Evolutionary conservation across 2,329 filamentous ascomycete genomes (phyloP).

Genomic region (Stylonectria norvegica): DNA sequence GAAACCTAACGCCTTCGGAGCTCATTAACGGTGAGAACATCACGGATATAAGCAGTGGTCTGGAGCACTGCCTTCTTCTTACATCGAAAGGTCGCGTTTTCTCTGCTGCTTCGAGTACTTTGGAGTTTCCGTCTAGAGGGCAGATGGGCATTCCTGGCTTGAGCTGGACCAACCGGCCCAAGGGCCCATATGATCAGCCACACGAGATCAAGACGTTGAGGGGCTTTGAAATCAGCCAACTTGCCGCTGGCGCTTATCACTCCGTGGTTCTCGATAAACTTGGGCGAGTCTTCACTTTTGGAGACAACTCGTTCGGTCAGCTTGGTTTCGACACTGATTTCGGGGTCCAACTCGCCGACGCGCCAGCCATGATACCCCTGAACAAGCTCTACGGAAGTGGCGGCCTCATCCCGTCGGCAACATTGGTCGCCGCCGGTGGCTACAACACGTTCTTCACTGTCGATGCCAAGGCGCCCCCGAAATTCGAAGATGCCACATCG

Average conservation of each 20-base stretch:
- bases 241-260: constrained; percentile 85
- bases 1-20: constrained; percentile 62
- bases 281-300: constrained; percentile 80
- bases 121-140: constrained; percentile 74
- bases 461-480: constrained; percentile 60
- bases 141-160: constrained; percentile 85
- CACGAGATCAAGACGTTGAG: constrained; percentile 73
- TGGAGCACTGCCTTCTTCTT: constrained; percentile 82
- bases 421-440: constrained; percentile 79
- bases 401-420: constrained; percentile 63
- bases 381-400: constrained; percentile 69
- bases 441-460: constrained; percentile 83
- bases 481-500: constrained; percentile 12
- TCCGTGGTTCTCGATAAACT: constrained; percentile 73
- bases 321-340: constrained; percentile 73
- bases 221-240: constrained; percentile 66
- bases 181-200: constrained; percentile 74
- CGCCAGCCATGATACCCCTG: constrained; percentile 67
- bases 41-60: constrained; percentile 69
- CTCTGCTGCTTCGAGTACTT: constrained; percentile 76
- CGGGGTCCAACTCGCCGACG: constrained; percentile 61
- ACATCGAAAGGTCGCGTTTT: constrained; percentile 85
- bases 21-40: constrained; percentile 70
- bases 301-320: constrained; percentile 89
- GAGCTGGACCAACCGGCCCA: constrained; percentile 72